Evolutionary conservation across 164 flowering plant genomes (phyloP).

Genomic region (Litsea cubeba): DNA sequence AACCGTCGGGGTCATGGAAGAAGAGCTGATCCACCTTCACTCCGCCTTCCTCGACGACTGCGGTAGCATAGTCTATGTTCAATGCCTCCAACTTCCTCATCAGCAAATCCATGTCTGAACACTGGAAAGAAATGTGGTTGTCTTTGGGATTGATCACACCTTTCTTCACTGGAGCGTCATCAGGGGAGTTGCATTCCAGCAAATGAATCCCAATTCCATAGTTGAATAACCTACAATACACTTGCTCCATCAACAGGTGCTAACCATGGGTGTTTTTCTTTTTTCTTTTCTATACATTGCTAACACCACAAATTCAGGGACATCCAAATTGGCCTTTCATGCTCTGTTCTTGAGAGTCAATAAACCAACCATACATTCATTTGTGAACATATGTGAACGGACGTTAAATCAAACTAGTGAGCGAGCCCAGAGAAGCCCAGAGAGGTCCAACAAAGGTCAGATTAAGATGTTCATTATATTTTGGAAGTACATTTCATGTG

Average conservation of each 20-base stretch:
- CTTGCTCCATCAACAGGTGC: background rate
- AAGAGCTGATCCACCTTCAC: slow-evolving; percentile 60
- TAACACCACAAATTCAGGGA: background rate
- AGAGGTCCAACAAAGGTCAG: no score
- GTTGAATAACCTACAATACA: slow-evolving; percentile 45
- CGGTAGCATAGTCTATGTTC: slow-evolving; percentile 56
- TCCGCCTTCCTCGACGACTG: slow-evolving; percentile 60
- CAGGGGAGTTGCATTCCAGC: slow-evolving; percentile 37
- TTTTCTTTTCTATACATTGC: background rate
- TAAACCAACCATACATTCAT: no score
- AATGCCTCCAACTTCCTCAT: slow-evolving; percentile 49
- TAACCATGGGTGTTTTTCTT: background rate
- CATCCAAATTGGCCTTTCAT: background rate
- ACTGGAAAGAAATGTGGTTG: slow-evolving; percentile 74
- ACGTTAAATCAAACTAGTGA: no score
- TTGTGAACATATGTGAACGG: no score
- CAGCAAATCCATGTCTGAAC: slow-evolving; percentile 44
- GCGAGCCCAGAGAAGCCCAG: no score
- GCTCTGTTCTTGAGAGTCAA: no score
- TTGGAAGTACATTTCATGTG: no score
- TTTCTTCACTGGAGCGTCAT: slow-evolving; percentile 12
- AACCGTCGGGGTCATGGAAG: slow-evolving; percentile 88
- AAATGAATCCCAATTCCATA: slow-evolving; percentile 72
- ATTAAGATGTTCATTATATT: no score
- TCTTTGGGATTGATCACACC: slow-evolving; percentile 65